A percentile compares a stretch with the other conserved stretches of the same genome.
phyloP scores from a whole-genome alignment of 2,329 filamentous ascomycete species.

The Paecilomyces fulvus region DNA sequence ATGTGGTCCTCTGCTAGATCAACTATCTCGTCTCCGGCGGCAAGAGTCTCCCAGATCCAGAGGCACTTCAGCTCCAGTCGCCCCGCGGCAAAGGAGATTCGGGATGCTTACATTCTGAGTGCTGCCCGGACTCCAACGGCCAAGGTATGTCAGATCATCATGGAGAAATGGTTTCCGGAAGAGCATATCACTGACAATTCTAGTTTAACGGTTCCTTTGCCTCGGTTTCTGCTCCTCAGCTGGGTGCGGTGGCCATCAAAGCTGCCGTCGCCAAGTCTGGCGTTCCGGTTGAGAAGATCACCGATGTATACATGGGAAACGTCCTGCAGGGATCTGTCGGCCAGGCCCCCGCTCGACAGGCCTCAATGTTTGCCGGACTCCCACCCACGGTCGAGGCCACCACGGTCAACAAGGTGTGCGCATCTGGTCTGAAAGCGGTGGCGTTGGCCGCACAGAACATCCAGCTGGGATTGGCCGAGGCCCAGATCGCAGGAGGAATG shows the following conservation, averaged over 20 bases:
- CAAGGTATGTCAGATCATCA: slow-evolving; percentile 50
- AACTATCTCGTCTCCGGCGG: slow-evolving; percentile 20
- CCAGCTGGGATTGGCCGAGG: slow-evolving; percentile 79
- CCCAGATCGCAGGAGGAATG: slow-evolving; percentile 90
- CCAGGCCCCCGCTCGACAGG: slow-evolving; percentile 87
- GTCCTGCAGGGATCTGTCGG: slow-evolving; percentile 77
- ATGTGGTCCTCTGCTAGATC: slow-evolving; percentile 18
- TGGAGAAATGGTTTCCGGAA: neutral
- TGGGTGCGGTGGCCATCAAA: slow-evolving; percentile 87
- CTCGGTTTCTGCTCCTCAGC: slow-evolving; percentile 72
- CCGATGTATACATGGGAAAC: slow-evolving; percentile 96
- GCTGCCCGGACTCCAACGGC: slow-evolving; percentile 82
- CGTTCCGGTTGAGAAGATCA: slow-evolving; percentile 70
- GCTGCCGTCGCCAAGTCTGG: slow-evolving; percentile 79
- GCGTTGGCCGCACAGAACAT: slow-evolving; percentile 88
- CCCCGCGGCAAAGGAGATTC: slow-evolving; percentile 55
- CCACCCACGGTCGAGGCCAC: slow-evolving; percentile 73
- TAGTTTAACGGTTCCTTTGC: slow-evolving; percentile 93
- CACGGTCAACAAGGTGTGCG: slow-evolving; percentile 97
- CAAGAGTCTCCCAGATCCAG: slow-evolving; percentile 39
- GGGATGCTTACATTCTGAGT: slow-evolving; percentile 89
- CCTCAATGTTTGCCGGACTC: slow-evolving; percentile 78
- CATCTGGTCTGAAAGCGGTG: slow-evolving; percentile 89
- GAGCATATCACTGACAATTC: slow-evolving; percentile 6
- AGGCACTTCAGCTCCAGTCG: slow-evolving; percentile 46